Percentiles rank a stretch among this genome's conserved stretches.
Conservation (phyloP, 1,284 basidiomycete species). For the Ustilago xerochloae region DNA sequence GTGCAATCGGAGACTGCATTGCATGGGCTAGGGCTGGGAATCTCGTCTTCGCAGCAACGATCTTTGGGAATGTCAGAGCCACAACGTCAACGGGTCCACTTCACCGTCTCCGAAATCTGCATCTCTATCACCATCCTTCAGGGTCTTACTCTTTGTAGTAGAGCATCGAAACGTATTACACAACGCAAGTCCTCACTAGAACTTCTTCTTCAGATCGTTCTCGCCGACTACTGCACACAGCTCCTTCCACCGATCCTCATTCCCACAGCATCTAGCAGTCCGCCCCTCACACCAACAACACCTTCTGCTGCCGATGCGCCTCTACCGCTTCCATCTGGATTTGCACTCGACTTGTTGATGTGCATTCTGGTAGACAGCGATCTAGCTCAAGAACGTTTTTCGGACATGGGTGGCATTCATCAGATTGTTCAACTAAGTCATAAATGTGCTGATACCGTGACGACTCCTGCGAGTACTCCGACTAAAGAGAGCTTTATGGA, state of each 20-base stretch:
- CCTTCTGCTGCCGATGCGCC: constrained; percentile 10
- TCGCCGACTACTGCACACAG: constrained; percentile 39
- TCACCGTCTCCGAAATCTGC: constrained; percentile 27
- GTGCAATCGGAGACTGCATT: neutral
- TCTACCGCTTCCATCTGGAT: constrained; percentile 33
- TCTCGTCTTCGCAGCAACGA: constrained; percentile 1
- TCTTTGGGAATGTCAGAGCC: constrained; percentile 3
- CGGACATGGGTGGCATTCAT: constrained; percentile 45
- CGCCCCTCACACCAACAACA: constrained; percentile 13
- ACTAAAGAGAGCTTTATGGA: neutral
- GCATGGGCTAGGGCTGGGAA: neutral
- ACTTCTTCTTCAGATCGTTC: constrained; percentile 33
- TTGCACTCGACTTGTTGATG: constrained; percentile 49
- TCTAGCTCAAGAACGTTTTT: constrained; percentile 26
- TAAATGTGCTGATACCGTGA: constrained; percentile 44
- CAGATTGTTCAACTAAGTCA: constrained; percentile 47
- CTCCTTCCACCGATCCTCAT: constrained; percentile 37
- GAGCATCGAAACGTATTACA: constrained; percentile 23
- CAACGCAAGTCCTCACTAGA: constrained; percentile 40
- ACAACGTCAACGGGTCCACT: constrained; percentile 20
- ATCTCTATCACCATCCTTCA: constrained; percentile 46
- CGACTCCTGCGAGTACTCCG: constrained; percentile 19
- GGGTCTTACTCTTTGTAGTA: constrained; percentile 41
- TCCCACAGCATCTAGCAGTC: constrained; percentile 10
- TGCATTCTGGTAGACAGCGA: constrained; percentile 43